phyloP scores from a whole-genome alignment of 2,329 filamentous ascomycete genomes.

The Xylaria sp. region DNA sequence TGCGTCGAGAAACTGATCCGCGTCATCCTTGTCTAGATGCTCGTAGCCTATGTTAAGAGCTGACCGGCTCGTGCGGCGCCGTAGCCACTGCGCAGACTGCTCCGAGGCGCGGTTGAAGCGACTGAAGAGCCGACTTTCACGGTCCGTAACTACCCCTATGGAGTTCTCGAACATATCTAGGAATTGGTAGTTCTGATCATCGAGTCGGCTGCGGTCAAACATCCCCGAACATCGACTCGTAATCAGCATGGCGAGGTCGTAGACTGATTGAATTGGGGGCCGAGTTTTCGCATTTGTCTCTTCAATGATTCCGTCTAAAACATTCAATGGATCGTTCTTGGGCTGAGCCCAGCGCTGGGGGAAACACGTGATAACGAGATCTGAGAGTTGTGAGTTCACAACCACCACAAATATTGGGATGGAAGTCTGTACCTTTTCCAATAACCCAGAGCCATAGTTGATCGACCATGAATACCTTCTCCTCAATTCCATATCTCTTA shows the following conservation, averaged over 20 bases:
- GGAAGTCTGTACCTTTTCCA: constrained; percentile 49
- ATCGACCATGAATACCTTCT: constrained; percentile 75
- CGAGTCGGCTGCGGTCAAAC: constrained; percentile 68
- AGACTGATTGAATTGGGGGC: constrained; percentile 67
- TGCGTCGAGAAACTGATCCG: constrained; percentile 60
- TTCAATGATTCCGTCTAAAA: constrained; percentile 71
- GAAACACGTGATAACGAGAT: constrained; percentile 69
- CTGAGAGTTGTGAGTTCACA: constrained; percentile 45
- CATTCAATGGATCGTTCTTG: constrained; percentile 70
- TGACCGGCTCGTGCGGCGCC: constrained; percentile 40
- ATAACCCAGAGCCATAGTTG: constrained; percentile 75
- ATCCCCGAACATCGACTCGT: constrained; percentile 68
- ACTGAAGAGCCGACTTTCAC: constrained; percentile 67
- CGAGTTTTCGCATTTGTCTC: constrained; percentile 72
- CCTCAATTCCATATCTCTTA: constrained; percentile 53
- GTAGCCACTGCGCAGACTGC: constrained; percentile 63
- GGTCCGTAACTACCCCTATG: constrained; percentile 65
- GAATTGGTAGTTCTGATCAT: constrained; percentile 70
- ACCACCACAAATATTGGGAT: background rate
- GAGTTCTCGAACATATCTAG: constrained; percentile 74
- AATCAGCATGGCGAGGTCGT: constrained; percentile 71
- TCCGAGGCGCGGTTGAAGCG: constrained; percentile 68
- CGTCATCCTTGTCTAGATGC: constrained; percentile 42
- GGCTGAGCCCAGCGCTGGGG: constrained; percentile 69
- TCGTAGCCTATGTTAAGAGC: constrained; percentile 23